phyloP scores from a whole-genome alignment of 2,329 filamentous ascomycete species.

The Cryphonectria nitschkei region DNA sequence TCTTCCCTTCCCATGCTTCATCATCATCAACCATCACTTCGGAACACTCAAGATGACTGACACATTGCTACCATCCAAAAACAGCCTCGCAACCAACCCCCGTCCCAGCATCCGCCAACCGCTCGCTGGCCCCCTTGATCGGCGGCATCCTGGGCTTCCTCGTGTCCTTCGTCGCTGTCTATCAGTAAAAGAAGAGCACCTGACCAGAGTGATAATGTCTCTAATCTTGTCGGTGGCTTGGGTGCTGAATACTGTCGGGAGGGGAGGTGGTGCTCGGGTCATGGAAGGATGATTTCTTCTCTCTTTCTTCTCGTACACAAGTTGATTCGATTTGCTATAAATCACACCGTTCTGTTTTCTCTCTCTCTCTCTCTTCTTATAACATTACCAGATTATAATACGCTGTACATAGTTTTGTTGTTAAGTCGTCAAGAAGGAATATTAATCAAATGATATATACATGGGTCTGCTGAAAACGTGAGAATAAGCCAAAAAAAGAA shows the following conservation, averaged over 20 bases:
- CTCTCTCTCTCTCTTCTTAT: background rate
- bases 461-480: background rate
- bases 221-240: background rate
- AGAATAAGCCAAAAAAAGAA: background rate
- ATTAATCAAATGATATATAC: background rate
- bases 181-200: background rate
- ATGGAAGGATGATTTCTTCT: background rate
- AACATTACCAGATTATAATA: background rate
- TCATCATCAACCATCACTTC: background rate
- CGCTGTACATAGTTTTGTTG: background rate
- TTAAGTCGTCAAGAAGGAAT: background rate
- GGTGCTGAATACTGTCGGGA: background rate
- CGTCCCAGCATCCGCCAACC: background rate
- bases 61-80: background rate
- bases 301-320: background rate
- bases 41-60: background rate
- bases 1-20: background rate
- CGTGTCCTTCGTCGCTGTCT: background rate
- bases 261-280: background rate
- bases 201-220: background rate
- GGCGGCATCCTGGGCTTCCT: constrained; percentile 5
- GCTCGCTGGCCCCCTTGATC: background rate
- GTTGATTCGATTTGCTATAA: background rate
- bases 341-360: background rate
- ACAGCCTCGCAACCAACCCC: background rate